Conservation (phyloP, 1,284 basidiomycete species). For the Amylostereum areolatum region DNA sequence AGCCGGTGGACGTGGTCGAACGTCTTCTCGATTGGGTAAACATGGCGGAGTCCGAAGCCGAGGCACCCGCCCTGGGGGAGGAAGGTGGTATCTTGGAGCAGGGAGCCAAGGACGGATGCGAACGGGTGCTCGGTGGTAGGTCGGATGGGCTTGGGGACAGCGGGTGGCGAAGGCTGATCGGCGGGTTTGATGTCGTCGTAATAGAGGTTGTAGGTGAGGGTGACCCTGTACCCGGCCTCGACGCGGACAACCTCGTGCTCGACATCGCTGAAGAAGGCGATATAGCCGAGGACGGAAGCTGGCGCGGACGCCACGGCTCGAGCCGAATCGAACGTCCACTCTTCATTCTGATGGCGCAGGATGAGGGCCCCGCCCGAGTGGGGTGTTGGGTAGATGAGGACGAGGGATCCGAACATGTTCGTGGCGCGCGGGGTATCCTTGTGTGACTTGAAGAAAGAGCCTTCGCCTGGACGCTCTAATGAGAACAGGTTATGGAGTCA, state of each 20-base stretch:
- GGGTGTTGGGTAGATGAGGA: slow-evolving; percentile 33
- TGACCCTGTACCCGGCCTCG: slow-evolving; percentile 31
- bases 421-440: slow-evolving; percentile 32
- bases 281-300: slow-evolving; percentile 21
- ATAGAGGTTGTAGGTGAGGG: slow-evolving; percentile 34
- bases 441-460: slow-evolving; percentile 37
- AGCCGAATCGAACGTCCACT: slow-evolving; percentile 29
- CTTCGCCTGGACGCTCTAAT: slow-evolving; percentile 22
- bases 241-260: slow-evolving; percentile 37
- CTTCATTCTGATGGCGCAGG: slow-evolving; percentile 24
- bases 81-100: slow-evolving; percentile 8
- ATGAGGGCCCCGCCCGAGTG: slow-evolving; percentile 35
- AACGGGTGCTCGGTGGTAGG: slow-evolving; percentile 1
- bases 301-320: slow-evolving; percentile 10
- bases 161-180: background rate
- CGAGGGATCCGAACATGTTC: slow-evolving; percentile 41
- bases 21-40: background rate
- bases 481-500: background rate
- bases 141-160: background rate
- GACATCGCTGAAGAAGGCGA: slow-evolving; percentile 37
- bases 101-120: slow-evolving; percentile 9
- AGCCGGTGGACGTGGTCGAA: background rate
- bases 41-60: background rate
- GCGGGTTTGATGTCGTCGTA: slow-evolving; percentile 11
- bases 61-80: background rate